Evolutionary conservation across 495 filamentous ascomycete species (phyloP), one percentile per base, ranked within the genome.

Genomic region (Neurospora tetraspora): DNA sequence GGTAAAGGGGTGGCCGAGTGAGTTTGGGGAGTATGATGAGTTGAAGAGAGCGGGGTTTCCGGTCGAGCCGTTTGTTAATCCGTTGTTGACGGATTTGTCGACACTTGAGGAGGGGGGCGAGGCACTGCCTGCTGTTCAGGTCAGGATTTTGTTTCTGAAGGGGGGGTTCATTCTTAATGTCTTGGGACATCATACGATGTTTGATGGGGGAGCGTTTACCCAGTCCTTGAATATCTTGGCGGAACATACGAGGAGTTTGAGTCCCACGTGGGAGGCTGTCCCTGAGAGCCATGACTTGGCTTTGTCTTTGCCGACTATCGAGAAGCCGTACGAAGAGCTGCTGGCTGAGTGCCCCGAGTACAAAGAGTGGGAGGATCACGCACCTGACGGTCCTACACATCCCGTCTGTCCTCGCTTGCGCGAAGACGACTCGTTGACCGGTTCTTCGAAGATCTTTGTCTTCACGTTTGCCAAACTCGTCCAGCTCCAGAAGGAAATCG

Each of bases 121-220:
- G 16, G 71, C 77, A 2, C 68, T 81, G 45, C 78, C 77, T 1
- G 78, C 77, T 36, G 75, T 76, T 20, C 78, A 77, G 34, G 80
- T 82, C 8, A 73, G 79, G 27, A 76, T 75, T 18, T 71, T 77
- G 27, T 78, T 80, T 45, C 72, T 77, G 18, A 71, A 74, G 34
- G 80, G 80, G 20, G 80, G 80, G 11, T 36, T 82, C 11, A 61
- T 82, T 5, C 76, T 82, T 39, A 76, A 76, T 12, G 73, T 82
- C 27, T 76, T 77, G 42, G 71, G 81, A 70, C 80, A 82, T 43
- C 80, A 82, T 61, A 70, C 76, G 16, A 40, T 80, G 18, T 79
- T 75, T 39, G 80, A 82, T 68, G 80, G 80, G 80, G 68, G 86
- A 9, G 20, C 20, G 5, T 61, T 61, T 18, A 61, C 53, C 2